A percentile compares a stretch with the other conserved stretches of the same genome.
phyloP scores from a whole-genome alignment of 2,329 filamentous ascomycete genomes.

The Didymella arachidicola region DNA sequence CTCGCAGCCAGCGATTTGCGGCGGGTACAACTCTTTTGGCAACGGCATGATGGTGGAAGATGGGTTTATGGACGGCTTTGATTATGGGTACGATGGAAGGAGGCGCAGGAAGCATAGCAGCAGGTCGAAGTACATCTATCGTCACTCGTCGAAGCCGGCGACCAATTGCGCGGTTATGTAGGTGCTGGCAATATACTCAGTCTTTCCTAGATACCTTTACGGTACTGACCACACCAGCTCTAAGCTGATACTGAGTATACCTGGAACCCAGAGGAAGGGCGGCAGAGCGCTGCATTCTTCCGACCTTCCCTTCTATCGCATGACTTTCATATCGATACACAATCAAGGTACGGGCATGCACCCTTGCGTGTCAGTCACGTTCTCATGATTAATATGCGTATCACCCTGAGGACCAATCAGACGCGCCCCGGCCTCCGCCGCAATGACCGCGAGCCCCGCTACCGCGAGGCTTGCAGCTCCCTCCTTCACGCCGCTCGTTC shows the following conservation, averaged over 20 bases:
- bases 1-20: conserved; percentile 16
- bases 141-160: conserved; percentile 28
- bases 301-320: background rate
- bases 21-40: conserved; percentile 5
- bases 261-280: background rate
- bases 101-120: conserved; percentile 29
- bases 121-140: conserved; percentile 29
- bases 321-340: background rate
- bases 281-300: background rate
- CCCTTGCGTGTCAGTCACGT: conserved; percentile 19
- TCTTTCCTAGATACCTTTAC: background rate
- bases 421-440: conserved; percentile 14
- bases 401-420: conserved; percentile 15
- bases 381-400: conserved; percentile 17
- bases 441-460: conserved; percentile 21
- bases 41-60: conserved; percentile 10
- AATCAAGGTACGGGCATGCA: conserved; percentile 9
- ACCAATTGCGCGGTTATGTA: conserved; percentile 36
- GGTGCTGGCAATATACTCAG: background rate
- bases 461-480: conserved; percentile 18
- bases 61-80: conserved; percentile 10
- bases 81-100: conserved; percentile 12
- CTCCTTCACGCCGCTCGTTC: conserved; percentile 21
- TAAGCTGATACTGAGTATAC: background rate
- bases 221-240: background rate